These are phyloP conservation scores for Petunia secreta DNA, from an alignment of 257 asterid species.

Conservation along the genomic window DNA sequence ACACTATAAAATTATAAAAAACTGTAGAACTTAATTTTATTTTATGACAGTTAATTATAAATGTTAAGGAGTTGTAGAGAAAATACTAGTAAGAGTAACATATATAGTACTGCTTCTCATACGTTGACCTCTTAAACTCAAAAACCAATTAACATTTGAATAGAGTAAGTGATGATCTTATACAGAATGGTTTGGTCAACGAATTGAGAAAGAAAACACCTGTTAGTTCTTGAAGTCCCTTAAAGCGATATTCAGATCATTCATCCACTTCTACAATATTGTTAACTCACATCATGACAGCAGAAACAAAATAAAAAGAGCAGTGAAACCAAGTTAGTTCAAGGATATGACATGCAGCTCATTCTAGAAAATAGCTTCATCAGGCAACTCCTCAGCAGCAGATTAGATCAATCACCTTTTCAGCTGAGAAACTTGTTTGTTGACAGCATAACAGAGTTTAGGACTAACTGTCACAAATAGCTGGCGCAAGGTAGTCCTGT, in stretches of 20 bases:
- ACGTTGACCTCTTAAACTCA: background rate
- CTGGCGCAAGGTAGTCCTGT: conserved; percentile 44
- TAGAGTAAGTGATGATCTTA: background rate
- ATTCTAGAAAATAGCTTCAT: background rate
- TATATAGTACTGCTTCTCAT: background rate
- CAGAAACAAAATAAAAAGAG: background rate
- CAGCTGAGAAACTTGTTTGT: conserved; percentile 56
- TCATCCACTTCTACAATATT: background rate
- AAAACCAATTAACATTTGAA: background rate
- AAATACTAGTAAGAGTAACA: background rate
- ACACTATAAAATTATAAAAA: background rate
- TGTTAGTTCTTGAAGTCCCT: no score
- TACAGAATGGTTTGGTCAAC: background rate
- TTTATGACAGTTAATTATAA: background rate
- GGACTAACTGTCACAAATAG: conserved; percentile 77
- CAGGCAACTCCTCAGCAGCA: background rate
- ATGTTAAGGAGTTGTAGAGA: background rate
- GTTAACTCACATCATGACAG: background rate
- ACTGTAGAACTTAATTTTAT: background rate
- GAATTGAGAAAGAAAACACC: no score
- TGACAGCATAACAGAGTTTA: conserved; percentile 68
- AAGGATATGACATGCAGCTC: background rate
- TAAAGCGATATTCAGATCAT: background rate
- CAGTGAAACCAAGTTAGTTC: background rate
- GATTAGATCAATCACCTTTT: conserved; percentile 47